Evolutionary conservation across 2,329 filamentous ascomycete species (phyloP), one percentile per base, ranked within the genome.

Genomic region (Aureobasidium sp.): DNA sequence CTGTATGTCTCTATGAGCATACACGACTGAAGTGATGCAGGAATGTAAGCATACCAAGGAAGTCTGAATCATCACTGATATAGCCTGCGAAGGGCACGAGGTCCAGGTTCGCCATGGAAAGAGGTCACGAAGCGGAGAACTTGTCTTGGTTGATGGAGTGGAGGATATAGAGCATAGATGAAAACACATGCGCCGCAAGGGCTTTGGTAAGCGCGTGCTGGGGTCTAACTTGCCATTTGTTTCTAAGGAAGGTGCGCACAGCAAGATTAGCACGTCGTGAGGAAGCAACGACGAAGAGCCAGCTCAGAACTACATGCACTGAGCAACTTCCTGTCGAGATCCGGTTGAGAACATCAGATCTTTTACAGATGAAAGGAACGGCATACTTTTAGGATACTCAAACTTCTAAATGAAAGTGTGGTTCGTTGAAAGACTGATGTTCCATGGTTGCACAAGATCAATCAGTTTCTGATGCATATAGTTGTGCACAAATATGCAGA

Each of bases 31-130:
- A 27, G 10, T 15, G 7, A 15, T 13, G 33, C 7, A 2, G n/a
- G 23, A 6, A 31, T 13, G 27, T 25, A 20, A 20, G 11, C 16
- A 4, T 10, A n/a, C 81, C 81, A 66, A 80, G 80, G 71, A 83
- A 82, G 70, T 77, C 79, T 31, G 80, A 82, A 25, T 83, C 81
- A 66, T 82, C 80, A 8, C 74, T 77, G 40, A 80, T 73, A 70
- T 74, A 78, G 36, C 74, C 78, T 23, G 31, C 38, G 16, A 53
- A 62, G 5, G 59, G 59, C 8, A 62, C 38, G 4, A 51, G 47
- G 13, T 53, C 36, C 20, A 43, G 45, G 25, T 61, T 13, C 31
- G 33, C 47, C 36, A 51, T 53, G 36, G 25, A n/a, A 25, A 25
- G 45, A 31, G 33, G 38, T 31, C 38, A 58, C 36, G 27, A 40